Conservation (phyloP, 31 red algal species). For the Bonnemaisonia californica region DNA sequence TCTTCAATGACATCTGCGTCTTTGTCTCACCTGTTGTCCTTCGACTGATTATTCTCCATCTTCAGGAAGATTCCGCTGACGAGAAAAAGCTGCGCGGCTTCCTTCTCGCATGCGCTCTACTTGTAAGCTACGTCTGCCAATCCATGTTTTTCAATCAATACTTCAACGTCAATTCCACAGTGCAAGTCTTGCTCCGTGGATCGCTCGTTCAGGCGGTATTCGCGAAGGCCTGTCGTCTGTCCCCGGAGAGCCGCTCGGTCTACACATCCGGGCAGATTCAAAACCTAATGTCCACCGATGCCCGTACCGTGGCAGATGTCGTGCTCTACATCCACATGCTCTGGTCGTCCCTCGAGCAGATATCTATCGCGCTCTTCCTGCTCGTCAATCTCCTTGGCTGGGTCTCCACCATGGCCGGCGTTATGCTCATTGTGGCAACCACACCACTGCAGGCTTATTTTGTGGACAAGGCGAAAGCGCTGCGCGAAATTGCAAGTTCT, state of each 20-base stretch:
- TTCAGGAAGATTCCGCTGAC: constrained; percentile 26
- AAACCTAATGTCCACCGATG: constrained; percentile 83
- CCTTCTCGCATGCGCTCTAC: constrained; percentile 36
- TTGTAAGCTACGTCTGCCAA: constrained; percentile 46
- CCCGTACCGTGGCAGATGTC: constrained; percentile 64
- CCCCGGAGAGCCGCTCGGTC: constrained; percentile 54
- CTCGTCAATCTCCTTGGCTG: constrained; percentile 73
- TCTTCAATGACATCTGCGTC: constrained; percentile 66
- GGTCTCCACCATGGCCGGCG: constrained; percentile 64
- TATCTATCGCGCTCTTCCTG: constrained; percentile 76
- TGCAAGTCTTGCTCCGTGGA: constrained; percentile 36
- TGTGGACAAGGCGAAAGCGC: constrained; percentile 49
- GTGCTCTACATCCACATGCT: constrained; percentile 79
- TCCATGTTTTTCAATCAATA: constrained; percentile 62
- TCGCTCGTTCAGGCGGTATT: constrained; percentile 54
- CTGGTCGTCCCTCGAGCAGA: constrained; percentile 75
- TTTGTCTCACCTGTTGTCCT: constrained; percentile 67
- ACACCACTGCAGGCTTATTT: constrained; percentile 70
- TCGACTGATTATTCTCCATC: constrained; percentile 43
- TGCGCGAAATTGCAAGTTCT: constrained; percentile 59
- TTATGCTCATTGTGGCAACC: constrained; percentile 49
- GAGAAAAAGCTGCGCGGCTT: constrained; percentile 10
- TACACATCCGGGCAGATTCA: constrained; percentile 84
- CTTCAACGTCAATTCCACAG: constrained; percentile 52
- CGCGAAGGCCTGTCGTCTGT: constrained; percentile 64